phyloP scores from a whole-genome alignment of 2,329 filamentous ascomycete genomes.

The Moelleriella libera region DNA sequence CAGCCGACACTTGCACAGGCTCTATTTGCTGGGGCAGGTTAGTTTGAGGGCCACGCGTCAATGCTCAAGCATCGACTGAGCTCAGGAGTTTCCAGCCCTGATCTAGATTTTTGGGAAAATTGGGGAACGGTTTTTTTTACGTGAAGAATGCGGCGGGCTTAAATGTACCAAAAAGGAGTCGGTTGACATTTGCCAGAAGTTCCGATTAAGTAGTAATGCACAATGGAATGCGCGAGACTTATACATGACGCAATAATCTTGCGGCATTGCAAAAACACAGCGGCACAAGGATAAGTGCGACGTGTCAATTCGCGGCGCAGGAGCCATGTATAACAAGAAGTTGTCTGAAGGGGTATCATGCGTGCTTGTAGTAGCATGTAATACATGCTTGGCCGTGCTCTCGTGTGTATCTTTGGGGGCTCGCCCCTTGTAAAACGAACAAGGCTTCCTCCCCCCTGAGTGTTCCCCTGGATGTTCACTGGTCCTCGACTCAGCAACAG shows the following conservation, averaged over 20 bases:
- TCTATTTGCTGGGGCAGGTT: too few species aligned
- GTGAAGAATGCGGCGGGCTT: background rate
- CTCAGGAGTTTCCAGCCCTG: too few species aligned
- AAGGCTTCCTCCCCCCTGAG: background rate
- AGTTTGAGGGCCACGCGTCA: too few species aligned
- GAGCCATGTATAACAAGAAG: too few species aligned
- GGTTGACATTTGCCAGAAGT: background rate
- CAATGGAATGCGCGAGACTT: background rate
- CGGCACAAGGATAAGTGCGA: too few species aligned
- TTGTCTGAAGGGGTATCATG: slow-evolving; percentile 2
- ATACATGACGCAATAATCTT: background rate
- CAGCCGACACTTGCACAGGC: too few species aligned
- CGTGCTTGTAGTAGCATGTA: background rate
- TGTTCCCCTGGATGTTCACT: background rate
- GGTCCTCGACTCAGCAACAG: slow-evolving; percentile 28
- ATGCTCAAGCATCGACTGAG: too few species aligned
- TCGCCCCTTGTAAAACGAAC: background rate
- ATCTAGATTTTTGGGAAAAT: too few species aligned
- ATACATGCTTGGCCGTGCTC: background rate
- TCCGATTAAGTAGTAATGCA: too few species aligned
- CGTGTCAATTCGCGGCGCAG: too few species aligned
- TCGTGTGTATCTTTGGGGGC: background rate
- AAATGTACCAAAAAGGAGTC: slow-evolving; percentile 3
- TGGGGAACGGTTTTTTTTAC: background rate
- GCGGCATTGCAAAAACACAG: too few species aligned